Evolutionary conservation across 768 basidiomycete species (phyloP).

Genomic region (Pholiota conissans): DNA sequence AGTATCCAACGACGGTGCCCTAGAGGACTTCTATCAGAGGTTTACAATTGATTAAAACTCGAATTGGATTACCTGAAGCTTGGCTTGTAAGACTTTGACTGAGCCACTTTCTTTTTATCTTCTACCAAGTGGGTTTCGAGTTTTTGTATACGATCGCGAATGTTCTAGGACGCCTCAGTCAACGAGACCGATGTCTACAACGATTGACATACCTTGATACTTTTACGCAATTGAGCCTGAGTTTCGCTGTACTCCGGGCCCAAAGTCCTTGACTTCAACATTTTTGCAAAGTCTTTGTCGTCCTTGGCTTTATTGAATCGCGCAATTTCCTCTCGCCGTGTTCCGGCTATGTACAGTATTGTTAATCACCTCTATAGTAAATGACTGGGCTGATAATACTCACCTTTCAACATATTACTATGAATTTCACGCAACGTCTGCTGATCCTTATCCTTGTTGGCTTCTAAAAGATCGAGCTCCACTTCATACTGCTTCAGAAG

Average conservation of each 20-base stretch:
- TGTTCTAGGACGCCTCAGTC: conserved; percentile 40
- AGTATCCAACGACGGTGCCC: conserved; percentile 83
- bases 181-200: not conserved
- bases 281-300: conserved; percentile 78
- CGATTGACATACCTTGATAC: conserved; percentile 57
- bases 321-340: conserved; percentile 79
- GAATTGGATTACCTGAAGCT: conserved; percentile 52
- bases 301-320: conserved; percentile 77
- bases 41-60: not conserved
- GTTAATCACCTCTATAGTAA: not conserved
- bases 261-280: conserved; percentile 73
- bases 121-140: conserved; percentile 72
- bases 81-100: conserved; percentile 61
- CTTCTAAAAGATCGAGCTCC: conserved; percentile 53
- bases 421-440: conserved; percentile 56
- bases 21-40: conserved; percentile 28
- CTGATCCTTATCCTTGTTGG: conserved; percentile 38
- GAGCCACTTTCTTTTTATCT: conserved; percentile 68
- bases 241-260: conserved; percentile 87
- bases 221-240: conserved; percentile 72
- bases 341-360: conserved; percentile 55
- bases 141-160: conserved; percentile 73
- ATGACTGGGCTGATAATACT: conserved; percentile 20
- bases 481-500: conserved; percentile 45
- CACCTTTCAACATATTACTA: conserved; percentile 68